Evolutionary conservation across 805 yeast genomes (phyloP).

Genomic region (Kodamaea kakaduensis): DNA sequence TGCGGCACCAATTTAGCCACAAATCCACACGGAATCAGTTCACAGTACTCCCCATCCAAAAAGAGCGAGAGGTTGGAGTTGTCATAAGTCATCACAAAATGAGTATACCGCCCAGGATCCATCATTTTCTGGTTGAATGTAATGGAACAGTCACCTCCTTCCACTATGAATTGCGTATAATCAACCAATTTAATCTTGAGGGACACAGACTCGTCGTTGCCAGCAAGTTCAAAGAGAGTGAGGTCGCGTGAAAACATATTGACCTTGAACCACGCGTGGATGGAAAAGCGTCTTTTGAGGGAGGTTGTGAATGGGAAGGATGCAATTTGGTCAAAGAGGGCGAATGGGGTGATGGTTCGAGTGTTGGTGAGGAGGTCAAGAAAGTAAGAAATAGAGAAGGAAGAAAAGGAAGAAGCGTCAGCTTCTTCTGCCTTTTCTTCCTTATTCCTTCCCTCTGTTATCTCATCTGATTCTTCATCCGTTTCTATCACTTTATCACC

Average conservation of each 20-base stretch:
- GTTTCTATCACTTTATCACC: too few species aligned
- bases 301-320: constrained; percentile 21
- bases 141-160: constrained; percentile 21
- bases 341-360: constrained; percentile 28
- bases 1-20: constrained; percentile 21
- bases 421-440: neutral
- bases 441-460: neutral
- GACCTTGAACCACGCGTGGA: constrained; percentile 41
- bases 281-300: constrained; percentile 25
- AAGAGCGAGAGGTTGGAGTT: constrained; percentile 38
- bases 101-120: constrained; percentile 19
- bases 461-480: too few species aligned
- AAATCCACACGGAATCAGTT: constrained; percentile 38
- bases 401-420: constrained; percentile 20
- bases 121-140: constrained; percentile 31
- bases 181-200: constrained; percentile 28
- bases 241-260: constrained; percentile 18
- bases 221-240: constrained; percentile 25
- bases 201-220: constrained; percentile 18
- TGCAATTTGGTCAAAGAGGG: constrained; percentile 20
- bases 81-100: constrained; percentile 37
- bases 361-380: constrained; percentile 22
- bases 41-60: constrained; percentile 48
- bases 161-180: constrained; percentile 29
- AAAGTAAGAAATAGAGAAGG: constrained; percentile 20